Evolutionary conservation across 805 yeast species (phyloP), one percentile per base, ranked within the genome.

Genomic region (Vanderwaltozyma yarrowii): DNA sequence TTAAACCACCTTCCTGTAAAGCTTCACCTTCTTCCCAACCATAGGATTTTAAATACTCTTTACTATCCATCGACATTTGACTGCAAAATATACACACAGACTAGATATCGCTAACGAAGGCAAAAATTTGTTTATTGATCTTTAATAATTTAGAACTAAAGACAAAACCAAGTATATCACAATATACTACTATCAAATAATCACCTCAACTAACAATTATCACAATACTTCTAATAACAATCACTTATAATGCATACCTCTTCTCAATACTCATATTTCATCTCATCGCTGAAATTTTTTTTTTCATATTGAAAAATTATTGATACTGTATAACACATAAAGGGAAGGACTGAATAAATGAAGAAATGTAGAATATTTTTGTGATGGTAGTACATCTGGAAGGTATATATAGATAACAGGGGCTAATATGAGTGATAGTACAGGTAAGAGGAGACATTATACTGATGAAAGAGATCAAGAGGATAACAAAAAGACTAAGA

Each of bases 11-110:
- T 32, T 70, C 59, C 44, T 70, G 75, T 26, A 89, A 64, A 0
- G 94, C 94, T 47, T 86, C 84, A 1, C 98, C 98, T 47, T 85
- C 89, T 39, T 68, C 69, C 98, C 98, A 89, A 15, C 97, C 97
- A 51, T 73, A 86, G 1, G 82, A 74, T 52, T 71, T 65, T 45
- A 89, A 62, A 56, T 89, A 92, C 38, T 62, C 71, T 37, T 70
- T 71, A 29, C 94, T 76, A 58, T 92, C 77, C 95, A 88, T 87
- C 29, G 24, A n/a, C n/a, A n/a, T n/a, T n/a, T n/a, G n/a, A n/a
- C n/a, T n/a, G n/a, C n/a, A n/a, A n/a, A n/a, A n/a, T 21, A 21
- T 21, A 21, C 9, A 21, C 23, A 9, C 9, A 9, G 28, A 12
- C 12, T 25, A 6, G 5, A n/a, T 25, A 25, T 25, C 28, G n/a